These are phyloP conservation scores for Alternaria novae-zelandiae DNA, from an alignment of 2,329 filamentous ascomycete species.

Conservation along the genomic window DNA sequence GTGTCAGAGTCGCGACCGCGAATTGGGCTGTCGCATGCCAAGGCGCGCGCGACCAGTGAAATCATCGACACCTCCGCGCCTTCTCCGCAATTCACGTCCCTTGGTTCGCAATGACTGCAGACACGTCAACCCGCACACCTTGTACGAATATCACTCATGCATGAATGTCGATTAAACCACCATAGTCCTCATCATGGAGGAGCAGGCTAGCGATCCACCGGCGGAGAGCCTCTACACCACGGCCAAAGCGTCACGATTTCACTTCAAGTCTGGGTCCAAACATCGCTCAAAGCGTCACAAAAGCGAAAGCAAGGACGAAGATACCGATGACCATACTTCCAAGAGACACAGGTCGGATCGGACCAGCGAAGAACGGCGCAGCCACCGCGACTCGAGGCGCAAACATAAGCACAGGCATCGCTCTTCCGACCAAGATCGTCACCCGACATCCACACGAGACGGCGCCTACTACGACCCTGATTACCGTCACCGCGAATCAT, in stretches of 20 bases:
- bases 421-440: slow-evolving; percentile 20
- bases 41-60: slow-evolving; percentile 35
- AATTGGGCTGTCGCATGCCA: slow-evolving; percentile 24
- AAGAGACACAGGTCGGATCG: slow-evolving; percentile 23
- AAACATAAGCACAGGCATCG: slow-evolving; percentile 27
- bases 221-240: slow-evolving; percentile 29
- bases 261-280: slow-evolving; percentile 46
- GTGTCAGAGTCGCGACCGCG: not conserved
- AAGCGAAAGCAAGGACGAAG: slow-evolving; percentile 13
- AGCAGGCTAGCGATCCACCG: slow-evolving; percentile 28
- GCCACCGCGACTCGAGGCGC: slow-evolving; percentile 22
- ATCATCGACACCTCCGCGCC: slow-evolving; percentile 30
- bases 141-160: slow-evolving; percentile 19
- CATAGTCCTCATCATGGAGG: slow-evolving; percentile 36
- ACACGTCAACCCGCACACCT: not conserved
- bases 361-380: slow-evolving; percentile 9
- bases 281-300: slow-evolving; percentile 26
- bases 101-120: not conserved
- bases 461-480: slow-evolving; percentile 43
- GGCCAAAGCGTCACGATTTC: slow-evolving; percentile 45
- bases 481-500: slow-evolving; percentile 39
- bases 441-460: slow-evolving; percentile 33
- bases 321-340: slow-evolving; percentile 5
- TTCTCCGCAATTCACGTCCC: slow-evolving; percentile 25
- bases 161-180: slow-evolving; percentile 12